A percentile compares a stretch with the other conserved stretches of the same genome.
These are phyloP conservation scores for Aleurites moluccanus DNA, from an alignment of 441 rosid species.

Conservation along the genomic window DNA sequence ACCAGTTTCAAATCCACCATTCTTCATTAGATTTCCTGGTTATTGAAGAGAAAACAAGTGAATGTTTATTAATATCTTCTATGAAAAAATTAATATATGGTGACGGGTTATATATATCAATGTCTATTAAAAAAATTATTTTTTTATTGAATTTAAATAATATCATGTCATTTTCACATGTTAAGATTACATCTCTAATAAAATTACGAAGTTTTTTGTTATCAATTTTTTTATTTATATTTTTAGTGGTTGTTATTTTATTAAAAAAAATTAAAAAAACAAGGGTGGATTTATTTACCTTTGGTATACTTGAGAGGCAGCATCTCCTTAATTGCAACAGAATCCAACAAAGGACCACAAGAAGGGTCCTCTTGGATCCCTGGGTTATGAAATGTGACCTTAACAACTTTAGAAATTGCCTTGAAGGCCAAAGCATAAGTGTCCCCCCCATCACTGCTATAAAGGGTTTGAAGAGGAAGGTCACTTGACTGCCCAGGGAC, in stretches of 20 bases:
- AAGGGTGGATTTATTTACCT: conserved; percentile 34
- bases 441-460: conserved; percentile 87
- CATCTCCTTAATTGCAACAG: conserved; percentile 78
- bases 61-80: too few species aligned
- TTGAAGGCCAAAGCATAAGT: conserved; percentile 80
- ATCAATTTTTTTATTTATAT: too few species aligned
- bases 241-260: too few species aligned
- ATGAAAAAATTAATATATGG: too few species aligned
- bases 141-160: too few species aligned
- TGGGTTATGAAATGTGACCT: conserved; percentile 68
- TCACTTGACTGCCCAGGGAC: conserved; percentile 61
- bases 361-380: conserved; percentile 93
- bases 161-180: too few species aligned
- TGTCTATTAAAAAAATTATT: too few species aligned
- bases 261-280: not conserved
- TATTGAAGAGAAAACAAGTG: not conserved
- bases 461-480: conserved; percentile 79
- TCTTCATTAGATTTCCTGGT: conserved; percentile 66
- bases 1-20: conserved; percentile 81
- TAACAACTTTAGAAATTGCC: conserved; percentile 46
- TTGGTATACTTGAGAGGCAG: conserved; percentile 47
- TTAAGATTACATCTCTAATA: too few species aligned
- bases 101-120: too few species aligned
- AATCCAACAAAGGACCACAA: conserved; percentile 89
- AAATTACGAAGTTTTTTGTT: too few species aligned